Evolutionary conservation across 129 eudicot genomes (phyloP).

Genomic region (Silybum marianum): DNA sequence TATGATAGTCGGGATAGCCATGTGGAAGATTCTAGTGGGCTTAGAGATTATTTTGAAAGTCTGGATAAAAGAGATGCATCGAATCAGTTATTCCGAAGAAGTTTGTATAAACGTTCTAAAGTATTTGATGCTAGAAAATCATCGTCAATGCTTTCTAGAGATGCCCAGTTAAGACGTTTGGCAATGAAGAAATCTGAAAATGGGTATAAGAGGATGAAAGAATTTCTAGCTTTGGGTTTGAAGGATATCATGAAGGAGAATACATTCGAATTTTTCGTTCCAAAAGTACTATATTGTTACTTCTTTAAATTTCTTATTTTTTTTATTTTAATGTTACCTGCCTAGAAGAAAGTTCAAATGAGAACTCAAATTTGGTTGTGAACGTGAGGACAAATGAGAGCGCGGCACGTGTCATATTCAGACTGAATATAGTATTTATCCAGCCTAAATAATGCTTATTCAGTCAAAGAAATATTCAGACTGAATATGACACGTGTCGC

Average conservation of each 20-base stretch:
- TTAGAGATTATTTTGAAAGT: constrained; percentile 85
- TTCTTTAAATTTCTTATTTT: not conserved
- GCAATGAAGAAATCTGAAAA: constrained; percentile 77
- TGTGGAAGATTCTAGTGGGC: constrained; percentile 85
- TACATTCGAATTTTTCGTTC: constrained; percentile 72
- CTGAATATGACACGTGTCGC: too few species aligned
- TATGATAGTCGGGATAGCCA: constrained; percentile 39
- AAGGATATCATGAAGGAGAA: constrained; percentile 84
- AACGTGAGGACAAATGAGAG: too few species aligned
- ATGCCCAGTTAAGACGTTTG: constrained; percentile 86
- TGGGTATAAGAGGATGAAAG: constrained; percentile 82
- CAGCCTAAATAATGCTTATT: too few species aligned
- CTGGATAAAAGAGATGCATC: constrained; percentile 80
- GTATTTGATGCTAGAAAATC: constrained; percentile 87
- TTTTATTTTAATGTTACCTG: not conserved
- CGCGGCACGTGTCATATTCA: too few species aligned
- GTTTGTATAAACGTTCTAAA: constrained; percentile 91
- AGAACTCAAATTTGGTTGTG: too few species aligned
- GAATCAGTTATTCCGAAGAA: constrained; percentile 78
- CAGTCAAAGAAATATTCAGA: too few species aligned
- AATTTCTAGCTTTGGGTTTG: constrained; percentile 61
- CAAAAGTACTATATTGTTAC: constrained; percentile 60
- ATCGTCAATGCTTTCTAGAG: constrained; percentile 81
- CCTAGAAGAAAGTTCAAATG: not conserved
- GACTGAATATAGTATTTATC: too few species aligned